These are phyloP conservation scores for Xylaria sp. DNA, from an alignment of 2,329 filamentous ascomycete species.

Conservation along the genomic window DNA sequence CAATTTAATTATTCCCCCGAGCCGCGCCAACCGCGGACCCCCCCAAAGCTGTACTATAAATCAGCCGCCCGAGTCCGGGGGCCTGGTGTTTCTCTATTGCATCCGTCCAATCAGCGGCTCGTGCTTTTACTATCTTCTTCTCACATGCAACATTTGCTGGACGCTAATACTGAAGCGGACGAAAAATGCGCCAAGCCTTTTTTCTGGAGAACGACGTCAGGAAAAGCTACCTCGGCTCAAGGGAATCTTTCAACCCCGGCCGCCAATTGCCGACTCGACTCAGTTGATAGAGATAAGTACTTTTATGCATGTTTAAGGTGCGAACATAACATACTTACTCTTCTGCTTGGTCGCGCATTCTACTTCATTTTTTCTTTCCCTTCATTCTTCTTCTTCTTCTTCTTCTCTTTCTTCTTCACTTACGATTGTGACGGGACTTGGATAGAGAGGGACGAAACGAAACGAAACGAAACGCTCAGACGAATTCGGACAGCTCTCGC, in stretches of 20 bases:
- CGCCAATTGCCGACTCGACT: conserved; percentile 30
- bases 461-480: not conserved
- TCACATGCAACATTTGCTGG: conserved; percentile 13
- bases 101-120: not conserved
- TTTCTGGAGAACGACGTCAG: not conserved
- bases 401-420: not conserved
- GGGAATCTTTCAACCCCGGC: conserved; percentile 5
- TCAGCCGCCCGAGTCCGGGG: not conserved
- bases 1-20: not conserved
- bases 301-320: not conserved
- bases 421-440: not conserved
- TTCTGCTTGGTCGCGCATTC: not conserved
- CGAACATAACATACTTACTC: too few relatives aligned
- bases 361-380: not conserved
- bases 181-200: not conserved
- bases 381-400: not conserved
- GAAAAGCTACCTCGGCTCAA: conserved; percentile 4
- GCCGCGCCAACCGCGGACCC: conserved; percentile 4
- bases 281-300: too few relatives aligned
- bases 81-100: not conserved
- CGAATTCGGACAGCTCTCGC: not conserved
- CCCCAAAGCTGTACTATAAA: not conserved
- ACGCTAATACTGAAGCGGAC: not conserved
- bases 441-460: not conserved
- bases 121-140: not conserved